Evolutionary conservation across 352 stramenopile genomes (phyloP).

Genomic region (Pythium sp.): DNA sequence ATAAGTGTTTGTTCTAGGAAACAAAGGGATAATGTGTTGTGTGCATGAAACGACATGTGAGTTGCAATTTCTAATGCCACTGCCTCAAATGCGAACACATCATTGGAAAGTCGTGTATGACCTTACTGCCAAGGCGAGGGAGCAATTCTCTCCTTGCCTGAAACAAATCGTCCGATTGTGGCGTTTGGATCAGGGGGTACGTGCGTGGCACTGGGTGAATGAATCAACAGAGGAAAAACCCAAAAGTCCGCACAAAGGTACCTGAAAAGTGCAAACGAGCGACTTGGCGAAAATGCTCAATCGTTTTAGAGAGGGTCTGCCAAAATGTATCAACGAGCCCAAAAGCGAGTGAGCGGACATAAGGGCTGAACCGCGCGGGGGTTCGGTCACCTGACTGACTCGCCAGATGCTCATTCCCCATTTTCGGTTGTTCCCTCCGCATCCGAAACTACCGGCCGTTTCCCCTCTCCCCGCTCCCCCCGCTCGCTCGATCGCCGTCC

Average conservation of each 20-base stretch:
- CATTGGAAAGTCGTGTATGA: not conserved
- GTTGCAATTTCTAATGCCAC: not conserved
- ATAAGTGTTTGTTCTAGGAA: not conserved
- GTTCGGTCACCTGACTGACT: not conserved
- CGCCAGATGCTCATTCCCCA: constrained; percentile 12
- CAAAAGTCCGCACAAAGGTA: not conserved
- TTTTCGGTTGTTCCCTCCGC: constrained; percentile 15
- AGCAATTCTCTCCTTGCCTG: not conserved
- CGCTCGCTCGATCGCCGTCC: constrained; percentile 1
- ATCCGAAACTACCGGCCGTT: constrained; percentile 12
- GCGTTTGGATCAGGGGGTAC: not conserved
- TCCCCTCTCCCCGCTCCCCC: not conserved
- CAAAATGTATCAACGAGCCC: not conserved
- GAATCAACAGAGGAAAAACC: not conserved
- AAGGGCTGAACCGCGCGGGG: too few species aligned
- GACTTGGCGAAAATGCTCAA: not conserved
- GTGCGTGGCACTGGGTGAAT: not conserved
- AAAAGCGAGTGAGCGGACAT: not conserved
- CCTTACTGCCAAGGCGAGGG: not conserved
- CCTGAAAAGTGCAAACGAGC: not conserved
- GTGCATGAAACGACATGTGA: not conserved
- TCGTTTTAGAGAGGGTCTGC: not conserved
- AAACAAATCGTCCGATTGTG: not conserved
- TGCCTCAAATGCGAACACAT: not conserved
- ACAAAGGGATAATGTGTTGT: not conserved